Conservation (phyloP, 2,329 filamentous ascomycete genomes). For the Clonostachys rosea region DNA sequence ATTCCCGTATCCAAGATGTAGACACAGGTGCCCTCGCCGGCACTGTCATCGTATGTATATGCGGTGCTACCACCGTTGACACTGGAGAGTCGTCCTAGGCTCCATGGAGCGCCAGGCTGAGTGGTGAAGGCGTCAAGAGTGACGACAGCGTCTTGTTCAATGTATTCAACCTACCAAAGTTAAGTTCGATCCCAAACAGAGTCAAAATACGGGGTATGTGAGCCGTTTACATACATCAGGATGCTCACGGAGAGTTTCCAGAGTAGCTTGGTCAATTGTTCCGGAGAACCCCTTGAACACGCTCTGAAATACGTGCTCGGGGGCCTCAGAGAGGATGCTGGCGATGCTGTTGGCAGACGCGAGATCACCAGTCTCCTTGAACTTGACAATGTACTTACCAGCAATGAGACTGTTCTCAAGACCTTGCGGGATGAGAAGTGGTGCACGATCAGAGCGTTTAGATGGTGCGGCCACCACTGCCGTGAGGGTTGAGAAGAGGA, state of each 20-base stretch:
- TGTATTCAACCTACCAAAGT: conserved; percentile 17
- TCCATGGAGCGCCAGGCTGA: conserved; percentile 9
- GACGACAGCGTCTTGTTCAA: conserved; percentile 26
- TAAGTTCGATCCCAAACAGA: conserved; percentile 4
- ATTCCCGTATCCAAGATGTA: conserved; percentile 17
- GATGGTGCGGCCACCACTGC: conserved; percentile 11
- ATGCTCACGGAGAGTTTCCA: conserved; percentile 7
- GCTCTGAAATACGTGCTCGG: conserved; percentile 9
- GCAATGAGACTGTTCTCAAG: conserved; percentile 5
- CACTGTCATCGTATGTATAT: conserved; percentile 11
- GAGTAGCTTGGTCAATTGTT: conserved; percentile 4
- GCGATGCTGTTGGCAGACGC: conserved; percentile 5
- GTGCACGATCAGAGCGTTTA: conserved; percentile 15
- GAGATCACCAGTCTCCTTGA: conserved; percentile 6
- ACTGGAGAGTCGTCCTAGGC: conserved; percentile 12
- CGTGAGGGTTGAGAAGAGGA: conserved; percentile 14
- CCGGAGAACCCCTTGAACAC: conserved; percentile 6
- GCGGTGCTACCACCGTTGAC: conserved; percentile 2
- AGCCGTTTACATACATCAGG: conserved; percentile 3
- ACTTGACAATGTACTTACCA: conserved; percentile 14
- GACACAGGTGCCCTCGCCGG: conserved; percentile 13
- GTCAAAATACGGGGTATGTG: not conserved
- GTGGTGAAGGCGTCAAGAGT: conserved; percentile 15
- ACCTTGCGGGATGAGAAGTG: conserved; percentile 11
- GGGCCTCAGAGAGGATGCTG: conserved; percentile 2